Base-by-base conservation (phyloP, 2,329 filamentous ascomycete genomes). In the Colletotrichum sp. region DNA sequence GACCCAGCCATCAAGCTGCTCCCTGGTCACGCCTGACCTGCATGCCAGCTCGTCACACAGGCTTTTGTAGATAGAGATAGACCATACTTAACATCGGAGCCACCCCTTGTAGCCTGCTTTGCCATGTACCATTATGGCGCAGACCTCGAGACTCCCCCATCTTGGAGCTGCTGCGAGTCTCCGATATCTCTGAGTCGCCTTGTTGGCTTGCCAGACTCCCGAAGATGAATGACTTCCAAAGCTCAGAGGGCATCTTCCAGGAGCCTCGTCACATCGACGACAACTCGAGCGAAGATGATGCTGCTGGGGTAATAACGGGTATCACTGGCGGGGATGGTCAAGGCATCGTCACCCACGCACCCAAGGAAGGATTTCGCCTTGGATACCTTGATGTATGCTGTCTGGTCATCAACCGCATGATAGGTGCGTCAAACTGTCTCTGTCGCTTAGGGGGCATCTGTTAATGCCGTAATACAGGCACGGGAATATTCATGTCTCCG, bases 401-500 rank as follows among this genome's bases (percentile, higher is more conserved):
- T 52, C 77, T 85, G 32, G 80, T 85, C 12, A 75, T 85, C 30
- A 85, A 85, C 72, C 82, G 83, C 12, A 84, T 84, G 80, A 85
- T 85, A 73, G 84, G 84, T 85, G 69, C 78, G 82, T 81, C 13
- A 12, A 21, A 15, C n/a, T 52, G 8, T 32, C 13, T 65, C 39
- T 52, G 55, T 59, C 8, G 26, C 24, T 59, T 9, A 28, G 24
- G 21, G 55, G 16, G 6, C 21, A 59, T 30, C 12, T 24, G n/a
- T 24, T 63, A 34, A 66, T 57, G 9, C 30, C 15, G 8, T 8
- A 32, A 67, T 49, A 1, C 15, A 85, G 84, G 84, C 69, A 85
- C 83, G 4, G 84, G 84, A 26, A 84, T 85, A 75, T 85, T 85
- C 74, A 84, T 83, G 68, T 83, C 81, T 2, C 84, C 84, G 8